phyloP scores from a whole-genome alignment of 495 filamentous ascomycete species.

The Podospora pseudocomata region DNA sequence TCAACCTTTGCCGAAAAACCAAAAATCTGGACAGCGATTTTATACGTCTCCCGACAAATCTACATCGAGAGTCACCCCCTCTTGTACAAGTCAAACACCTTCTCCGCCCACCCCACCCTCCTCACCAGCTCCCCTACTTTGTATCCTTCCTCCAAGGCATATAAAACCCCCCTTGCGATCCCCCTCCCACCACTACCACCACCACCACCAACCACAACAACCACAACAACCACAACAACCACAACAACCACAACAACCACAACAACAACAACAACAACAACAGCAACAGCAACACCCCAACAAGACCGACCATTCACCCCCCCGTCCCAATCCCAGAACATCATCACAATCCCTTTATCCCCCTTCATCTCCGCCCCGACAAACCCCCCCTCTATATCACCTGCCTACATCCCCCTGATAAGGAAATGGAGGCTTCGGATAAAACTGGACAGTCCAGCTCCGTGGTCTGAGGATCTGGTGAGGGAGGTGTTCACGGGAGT shows the following conservation, averaged over 20 bases:
- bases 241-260: no score
- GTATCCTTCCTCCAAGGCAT: not conserved
- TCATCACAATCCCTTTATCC: not conserved
- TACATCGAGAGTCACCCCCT: not conserved
- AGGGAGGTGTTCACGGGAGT: not conserved
- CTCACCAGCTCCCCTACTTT: not conserved
- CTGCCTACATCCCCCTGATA: not conserved
- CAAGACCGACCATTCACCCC: no score
- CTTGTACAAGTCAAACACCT: slow-evolving; percentile 1
- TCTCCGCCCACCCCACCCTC: slow-evolving; percentile 20
- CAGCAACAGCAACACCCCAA: no score
- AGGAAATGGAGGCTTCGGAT: not conserved
- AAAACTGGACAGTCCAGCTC: not conserved
- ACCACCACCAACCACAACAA: slow-evolving; percentile 29
- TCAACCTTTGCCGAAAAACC: not conserved
- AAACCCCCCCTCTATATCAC: not conserved
- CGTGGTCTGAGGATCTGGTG: not conserved
- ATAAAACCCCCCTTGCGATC: not conserved
- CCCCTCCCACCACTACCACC: not conserved
- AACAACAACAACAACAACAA: no score
- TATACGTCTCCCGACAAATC: not conserved
- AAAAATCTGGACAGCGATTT: not conserved
- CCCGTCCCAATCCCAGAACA: not conserved
- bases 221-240: no score
- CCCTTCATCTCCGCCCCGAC: not conserved